Percentiles rank a stretch among this genome's conserved stretches.
Conservation (phyloP, 2,329 filamentous ascomycete genomes). For the Plectosphaerella sp. region DNA sequence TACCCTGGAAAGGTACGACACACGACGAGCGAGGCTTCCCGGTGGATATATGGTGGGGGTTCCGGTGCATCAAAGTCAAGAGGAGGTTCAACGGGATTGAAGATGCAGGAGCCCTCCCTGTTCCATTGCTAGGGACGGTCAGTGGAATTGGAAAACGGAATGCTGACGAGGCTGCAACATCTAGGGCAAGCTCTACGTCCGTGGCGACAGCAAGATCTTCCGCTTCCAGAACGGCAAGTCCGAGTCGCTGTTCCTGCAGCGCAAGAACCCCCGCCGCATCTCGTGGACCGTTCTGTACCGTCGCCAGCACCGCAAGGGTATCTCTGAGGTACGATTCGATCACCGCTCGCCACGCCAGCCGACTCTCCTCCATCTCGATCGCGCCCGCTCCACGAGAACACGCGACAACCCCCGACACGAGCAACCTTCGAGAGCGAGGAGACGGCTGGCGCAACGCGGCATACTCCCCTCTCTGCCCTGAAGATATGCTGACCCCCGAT, state of each 20-base stretch:
- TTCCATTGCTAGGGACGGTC: neutral
- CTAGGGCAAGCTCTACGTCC: conserved; percentile 99
- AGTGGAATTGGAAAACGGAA: neutral
- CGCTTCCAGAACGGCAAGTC: conserved; percentile 99
- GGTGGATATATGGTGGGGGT: neutral
- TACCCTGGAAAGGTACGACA: conserved; percentile 62
- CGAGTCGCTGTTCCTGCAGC: conserved; percentile 99
- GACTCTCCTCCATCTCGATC: neutral
- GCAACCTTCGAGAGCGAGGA: neutral
- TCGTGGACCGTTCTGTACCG: conserved; percentile 98
- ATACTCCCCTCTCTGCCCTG: neutral
- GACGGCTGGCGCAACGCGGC: neutral
- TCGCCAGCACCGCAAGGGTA: conserved; percentile 99
- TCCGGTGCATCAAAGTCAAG: conserved; percentile 1
- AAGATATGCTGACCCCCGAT: conserved; percentile 31
- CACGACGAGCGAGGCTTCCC: neutral
- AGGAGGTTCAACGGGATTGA: neutral
- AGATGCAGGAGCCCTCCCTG: neutral
- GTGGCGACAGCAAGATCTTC: conserved; percentile 99
- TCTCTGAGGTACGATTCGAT: conserved; percentile 84
- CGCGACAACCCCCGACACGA: neutral
- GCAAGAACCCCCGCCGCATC: conserved; percentile 99
- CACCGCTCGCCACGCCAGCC: neutral
- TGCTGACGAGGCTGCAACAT: conserved; percentile 22
- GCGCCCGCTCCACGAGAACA: neutral